Evolutionary conservation across 192 early-diverging fungal genomes (phyloP).

Genomic region (Anaeromyces robustus): DNA sequence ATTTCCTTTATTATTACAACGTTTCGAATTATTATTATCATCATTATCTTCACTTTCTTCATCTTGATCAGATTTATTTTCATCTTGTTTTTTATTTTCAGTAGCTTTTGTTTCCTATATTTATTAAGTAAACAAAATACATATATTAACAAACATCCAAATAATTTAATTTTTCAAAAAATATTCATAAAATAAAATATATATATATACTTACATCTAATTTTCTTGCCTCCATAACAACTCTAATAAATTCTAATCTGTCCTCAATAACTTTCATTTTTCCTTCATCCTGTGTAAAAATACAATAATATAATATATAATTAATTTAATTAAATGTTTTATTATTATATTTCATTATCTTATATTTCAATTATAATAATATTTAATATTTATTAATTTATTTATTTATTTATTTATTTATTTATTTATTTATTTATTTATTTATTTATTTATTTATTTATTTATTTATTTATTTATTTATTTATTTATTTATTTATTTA

Average conservation of each 20-base stretch:
- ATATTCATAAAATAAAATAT: too few species aligned
- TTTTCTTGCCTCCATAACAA: not conserved
- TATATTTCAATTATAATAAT: too few species aligned
- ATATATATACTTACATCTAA: not conserved
- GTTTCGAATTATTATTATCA: not conserved
- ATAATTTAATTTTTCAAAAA: too few species aligned
- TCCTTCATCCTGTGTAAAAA: not conserved
- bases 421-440: too few species aligned
- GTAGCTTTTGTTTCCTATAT: not conserved
- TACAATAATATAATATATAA: too few species aligned
- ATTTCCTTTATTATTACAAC: not conserved
- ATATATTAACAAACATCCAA: not conserved
- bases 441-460: too few species aligned
- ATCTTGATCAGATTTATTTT: not conserved
- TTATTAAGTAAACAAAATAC: too few species aligned
- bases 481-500: too few species aligned
- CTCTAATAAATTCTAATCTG: not conserved
- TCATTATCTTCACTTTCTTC: not conserved
- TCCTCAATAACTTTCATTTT: not conserved
- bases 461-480: too few species aligned
- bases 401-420: too few species aligned
- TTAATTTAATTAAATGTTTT: not conserved
- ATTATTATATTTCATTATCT: too few species aligned
- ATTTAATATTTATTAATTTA: too few species aligned
- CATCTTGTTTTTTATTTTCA: not conserved